Evolutionary conservation across 768 basidiomycete genomes (phyloP).

Genomic region (Auricularia sp.): DNA sequence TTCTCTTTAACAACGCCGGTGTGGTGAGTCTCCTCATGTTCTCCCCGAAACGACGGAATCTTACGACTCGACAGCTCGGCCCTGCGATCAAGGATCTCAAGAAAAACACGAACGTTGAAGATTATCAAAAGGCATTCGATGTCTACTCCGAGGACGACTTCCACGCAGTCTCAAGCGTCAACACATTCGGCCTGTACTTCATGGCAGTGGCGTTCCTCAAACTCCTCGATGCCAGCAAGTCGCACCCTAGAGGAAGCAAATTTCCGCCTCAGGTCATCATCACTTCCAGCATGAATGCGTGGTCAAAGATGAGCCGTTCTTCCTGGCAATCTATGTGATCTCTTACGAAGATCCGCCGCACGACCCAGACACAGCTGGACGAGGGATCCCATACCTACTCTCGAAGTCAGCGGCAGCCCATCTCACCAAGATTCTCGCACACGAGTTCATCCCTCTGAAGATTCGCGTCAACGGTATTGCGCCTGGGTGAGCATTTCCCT

Average conservation of each 20-base stretch:
- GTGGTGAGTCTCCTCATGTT: conserved; percentile 6
- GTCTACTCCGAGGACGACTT: conserved; percentile 29
- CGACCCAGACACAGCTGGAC: conserved; percentile 33
- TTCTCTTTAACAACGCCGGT: conserved; percentile 43
- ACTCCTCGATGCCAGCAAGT: conserved; percentile 39
- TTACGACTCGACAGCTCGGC: conserved; percentile 15
- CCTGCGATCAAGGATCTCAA: neutral
- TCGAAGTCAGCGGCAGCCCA: conserved; percentile 41
- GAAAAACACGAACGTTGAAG: conserved; percentile 23
- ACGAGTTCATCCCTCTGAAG: conserved; percentile 38
- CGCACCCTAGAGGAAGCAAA: conserved; percentile 18
- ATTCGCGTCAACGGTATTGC: conserved; percentile 42
- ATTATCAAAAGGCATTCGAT: conserved; percentile 32
- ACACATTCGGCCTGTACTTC: conserved; percentile 42
- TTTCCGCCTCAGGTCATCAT: conserved; percentile 41
- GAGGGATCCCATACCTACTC: conserved; percentile 36
- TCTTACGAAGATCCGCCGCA: conserved; percentile 6
- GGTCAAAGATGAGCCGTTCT: conserved; percentile 33
- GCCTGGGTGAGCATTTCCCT: conserved; percentile 20
- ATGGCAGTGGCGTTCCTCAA: conserved; percentile 48
- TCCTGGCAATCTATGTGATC: neutral
- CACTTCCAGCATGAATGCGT: conserved; percentile 44
- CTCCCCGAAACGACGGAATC: conserved; percentile 18
- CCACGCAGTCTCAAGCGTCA: conserved; percentile 27
- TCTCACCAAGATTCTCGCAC: conserved; percentile 35